A percentile compares a stretch with the other conserved stretches of the same genome.
These are phyloP conservation scores for Ogataea hybrid DNA, from an alignment of 1,139 yeast genomes.

Conservation along the genomic window DNA sequence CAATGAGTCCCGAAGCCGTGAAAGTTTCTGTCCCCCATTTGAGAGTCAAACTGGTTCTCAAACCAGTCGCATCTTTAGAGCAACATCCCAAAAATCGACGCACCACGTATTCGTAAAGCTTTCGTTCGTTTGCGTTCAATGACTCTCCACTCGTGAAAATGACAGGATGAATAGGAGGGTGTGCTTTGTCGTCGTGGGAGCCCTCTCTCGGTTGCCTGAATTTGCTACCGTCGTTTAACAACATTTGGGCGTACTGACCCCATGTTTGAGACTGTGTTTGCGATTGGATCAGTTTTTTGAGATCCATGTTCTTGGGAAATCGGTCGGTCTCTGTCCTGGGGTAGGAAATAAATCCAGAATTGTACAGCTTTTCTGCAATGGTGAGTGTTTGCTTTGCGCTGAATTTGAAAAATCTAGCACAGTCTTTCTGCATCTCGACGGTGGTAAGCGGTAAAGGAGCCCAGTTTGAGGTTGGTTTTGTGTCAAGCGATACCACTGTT, in stretches of 20 bases:
- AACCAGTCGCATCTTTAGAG: conserved; percentile 86
- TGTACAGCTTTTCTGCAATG: conserved; percentile 84
- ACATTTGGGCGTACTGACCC: conserved; percentile 44
- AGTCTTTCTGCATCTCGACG: conserved; percentile 89
- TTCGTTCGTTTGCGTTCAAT: conserved; percentile 52
- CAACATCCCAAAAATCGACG: conserved; percentile 91
- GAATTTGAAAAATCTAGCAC: conserved; percentile 70
- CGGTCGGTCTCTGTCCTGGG: conserved; percentile 97
- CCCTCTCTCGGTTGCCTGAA: conserved; percentile 75
- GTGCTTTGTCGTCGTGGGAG: conserved; percentile 87
- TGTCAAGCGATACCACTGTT: conserved; percentile 48
- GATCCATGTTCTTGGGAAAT: conserved; percentile 75
- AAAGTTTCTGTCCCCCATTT: conserved; percentile 81
- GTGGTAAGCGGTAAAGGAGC: conserved; percentile 93
- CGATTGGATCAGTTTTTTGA: conserved; percentile 53
- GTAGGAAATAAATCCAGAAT: conserved; percentile 82
- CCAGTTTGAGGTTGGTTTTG: conserved; percentile 70
- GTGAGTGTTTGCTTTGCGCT: conserved; percentile 81
- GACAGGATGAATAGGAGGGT: conserved; percentile 98
- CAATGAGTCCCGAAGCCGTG: conserved; percentile 67
- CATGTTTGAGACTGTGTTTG: conserved; percentile 52
- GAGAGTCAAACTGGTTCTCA: conserved; percentile 57
- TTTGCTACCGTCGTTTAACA: conserved; percentile 36
- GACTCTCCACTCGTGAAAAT: conserved; percentile 51
- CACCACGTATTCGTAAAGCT: conserved; percentile 83